Evolutionary conservation across 176 grass and related monocot genomes (phyloP), one percentile per base, ranked within the genome.

Genomic region (Avena eriantha): DNA sequence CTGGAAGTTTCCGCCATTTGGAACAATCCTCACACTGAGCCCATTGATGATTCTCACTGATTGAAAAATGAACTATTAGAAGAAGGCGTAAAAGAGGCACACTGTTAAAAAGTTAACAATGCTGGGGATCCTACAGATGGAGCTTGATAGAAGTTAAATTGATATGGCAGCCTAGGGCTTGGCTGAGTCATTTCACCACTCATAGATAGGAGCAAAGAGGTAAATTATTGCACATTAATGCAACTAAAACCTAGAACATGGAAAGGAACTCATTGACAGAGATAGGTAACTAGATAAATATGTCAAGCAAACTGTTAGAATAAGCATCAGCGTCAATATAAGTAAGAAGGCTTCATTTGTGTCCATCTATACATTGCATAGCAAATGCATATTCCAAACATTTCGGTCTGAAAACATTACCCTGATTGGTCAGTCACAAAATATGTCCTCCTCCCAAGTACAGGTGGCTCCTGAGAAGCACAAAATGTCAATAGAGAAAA

Each of bases 1-100:
- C 77, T 33, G 97, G 97, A 34, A 99, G 69, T 84, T 96, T 96
- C 53, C 97, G 89, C 97, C 97, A 99, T 88, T 96, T 99, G 21
- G 75, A 93, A 74, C 97, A 99, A 86, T 94, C 86, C 67, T 96
- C 94, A 54, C 97, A 99, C 79, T 99, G 92, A 64, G 89, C 97
- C 97, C 92, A 97, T 69, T 99, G 97, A 94, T 90, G 87, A 81
- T 68, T 89, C 47, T 90, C 87, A 63, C 97, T 99, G 94, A 60
- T 58, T 73, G 67, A 88, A 85, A 71, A 59, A 80, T 39, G 17
- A 70, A 58, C 33, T 65, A 49, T 89, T 89, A 86, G 23, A 83
- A 86, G 23, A 83, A 78, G 26, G 10, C 36, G 0, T 5, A 46
- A 79, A 80, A 69, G 58, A 63, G 22, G 12, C 0, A 29, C 59